Conservation (phyloP, 2,329 filamentous ascomycete genomes). For the Tolypocladium tundrense region DNA sequence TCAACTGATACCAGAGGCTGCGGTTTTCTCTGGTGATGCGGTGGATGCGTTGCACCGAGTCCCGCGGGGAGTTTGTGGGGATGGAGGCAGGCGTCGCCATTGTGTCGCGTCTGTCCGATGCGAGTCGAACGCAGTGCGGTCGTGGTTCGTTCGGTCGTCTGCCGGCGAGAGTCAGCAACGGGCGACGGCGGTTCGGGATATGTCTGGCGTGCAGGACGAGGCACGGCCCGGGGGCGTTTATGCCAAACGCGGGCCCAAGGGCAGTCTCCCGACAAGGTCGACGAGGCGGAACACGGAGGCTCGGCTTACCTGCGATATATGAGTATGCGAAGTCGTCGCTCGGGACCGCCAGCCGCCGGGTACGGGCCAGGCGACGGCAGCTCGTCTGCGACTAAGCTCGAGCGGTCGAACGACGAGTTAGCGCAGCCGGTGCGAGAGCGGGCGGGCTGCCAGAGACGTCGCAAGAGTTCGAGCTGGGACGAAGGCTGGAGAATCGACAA, state of each 20-base stretch:
- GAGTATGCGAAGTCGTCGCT: background rate
- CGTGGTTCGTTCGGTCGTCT: background rate
- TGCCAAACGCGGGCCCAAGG: background rate
- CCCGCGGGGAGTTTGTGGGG: slow-evolving; percentile 17
- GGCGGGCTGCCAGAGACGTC: background rate
- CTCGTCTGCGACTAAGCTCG: background rate
- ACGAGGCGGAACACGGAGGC: background rate
- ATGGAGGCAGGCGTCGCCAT: slow-evolving; percentile 23
- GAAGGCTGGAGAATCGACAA: background rate
- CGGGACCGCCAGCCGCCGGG: background rate
- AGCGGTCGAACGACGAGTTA: background rate
- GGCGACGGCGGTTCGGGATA: background rate
- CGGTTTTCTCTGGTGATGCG: slow-evolving; percentile 60
- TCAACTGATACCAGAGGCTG: slow-evolving; percentile 69
- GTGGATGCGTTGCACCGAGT: slow-evolving; percentile 35
- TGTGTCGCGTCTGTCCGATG: slow-evolving; percentile 7
- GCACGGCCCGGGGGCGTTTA: background rate
- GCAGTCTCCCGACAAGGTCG: background rate
- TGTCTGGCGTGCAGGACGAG: background rate
- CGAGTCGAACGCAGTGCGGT: background rate
- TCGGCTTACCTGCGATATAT: background rate
- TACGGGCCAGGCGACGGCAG: background rate
- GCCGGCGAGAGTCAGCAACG: background rate
- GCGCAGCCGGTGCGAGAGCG: background rate
- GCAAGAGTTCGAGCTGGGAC: background rate